Percentiles rank a stretch among this genome's conserved stretches.
phyloP scores from a whole-genome alignment of 306 rosid genomes.

The Morella rubra region DNA sequence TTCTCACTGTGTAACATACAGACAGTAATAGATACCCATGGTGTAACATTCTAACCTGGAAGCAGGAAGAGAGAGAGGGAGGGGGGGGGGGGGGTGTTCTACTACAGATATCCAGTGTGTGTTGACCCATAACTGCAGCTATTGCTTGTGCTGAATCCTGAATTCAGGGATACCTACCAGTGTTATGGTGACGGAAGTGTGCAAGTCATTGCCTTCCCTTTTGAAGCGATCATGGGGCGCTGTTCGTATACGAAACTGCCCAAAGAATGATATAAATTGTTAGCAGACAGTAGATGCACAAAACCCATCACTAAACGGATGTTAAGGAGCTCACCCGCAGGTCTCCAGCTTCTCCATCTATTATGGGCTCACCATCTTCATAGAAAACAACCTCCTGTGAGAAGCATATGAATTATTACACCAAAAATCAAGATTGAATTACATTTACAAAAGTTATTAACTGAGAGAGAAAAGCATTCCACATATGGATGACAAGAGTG shows the following conservation, averaged over 20 bases:
- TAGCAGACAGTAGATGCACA: conserved; percentile 30
- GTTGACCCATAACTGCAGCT: background rate
- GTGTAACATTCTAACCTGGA: background rate
- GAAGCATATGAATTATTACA: conserved; percentile 24
- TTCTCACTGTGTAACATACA: too few relatives aligned
- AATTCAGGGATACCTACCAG: conserved; percentile 49
- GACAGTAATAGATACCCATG: background rate
- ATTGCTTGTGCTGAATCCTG: background rate
- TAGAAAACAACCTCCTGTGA: conserved; percentile 87
- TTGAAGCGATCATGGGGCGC: conserved; percentile 80
- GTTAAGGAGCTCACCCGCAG: conserved; percentile 59
- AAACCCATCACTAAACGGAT: conserved; percentile 12
- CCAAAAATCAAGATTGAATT: background rate
- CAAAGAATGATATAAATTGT: conserved; percentile 27
- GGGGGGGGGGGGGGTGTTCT: too few relatives aligned
- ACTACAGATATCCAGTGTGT: too few relatives aligned
- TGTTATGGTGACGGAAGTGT: conserved; percentile 78
- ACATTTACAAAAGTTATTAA: background rate
- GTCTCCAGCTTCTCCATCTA: conserved; percentile 97
- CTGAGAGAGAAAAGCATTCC: background rate
- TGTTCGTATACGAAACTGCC: conserved; percentile 81
- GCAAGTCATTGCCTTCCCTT: conserved; percentile 90
- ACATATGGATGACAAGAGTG: background rate
- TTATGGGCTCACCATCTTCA: conserved; percentile 95
- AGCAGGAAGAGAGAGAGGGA: too few relatives aligned